Base-by-base conservation (phyloP, 2,329 filamentous ascomycete genomes). In the Colletotrichum aenigma region DNA sequence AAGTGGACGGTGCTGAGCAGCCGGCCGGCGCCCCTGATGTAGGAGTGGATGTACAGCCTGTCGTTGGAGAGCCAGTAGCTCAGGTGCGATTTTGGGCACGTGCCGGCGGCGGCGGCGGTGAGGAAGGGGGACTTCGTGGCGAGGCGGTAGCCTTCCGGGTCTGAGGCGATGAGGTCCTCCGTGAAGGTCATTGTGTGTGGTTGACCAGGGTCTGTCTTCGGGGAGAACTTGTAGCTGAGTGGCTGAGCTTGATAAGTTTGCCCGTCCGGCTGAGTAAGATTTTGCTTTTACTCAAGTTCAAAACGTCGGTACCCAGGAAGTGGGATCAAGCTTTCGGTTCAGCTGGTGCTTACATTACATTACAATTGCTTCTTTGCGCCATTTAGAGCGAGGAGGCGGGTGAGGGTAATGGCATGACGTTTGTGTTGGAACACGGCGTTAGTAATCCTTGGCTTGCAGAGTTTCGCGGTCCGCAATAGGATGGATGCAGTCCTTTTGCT, bases 1-100 rank as follows among this genome's bases (percentile, higher is more conserved):
- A 94, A 86, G 7, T 89, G 84, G 60, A 94, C 87, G 78, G 93
- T 91, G 38, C 89, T 86, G 32, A 95, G 89, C 9, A 94, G 83
- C n/a, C 88, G 86, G 10, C 93, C 93, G 26, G 92, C 90, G 78
- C 94, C 94, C 30, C 89, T 88, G 78, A 94, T 90, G 83, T 95
- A 94, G 66, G 91, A 90, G 77, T 94, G 92, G 38, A 93, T 91
- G 83, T 95, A 94, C 75, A 95, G 89, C 10, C 92, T 88, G 83
- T 95, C 93, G 82, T 94, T 93, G 15, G 91, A 90, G 58, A 95
- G 90, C 94, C 94, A 95, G 82, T 89, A 87, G 24, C 89, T 89
- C 13, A 95, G 86, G 2, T 87, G 84, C 0, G 86, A 80, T 65
- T 91, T 91, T 21, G 90, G 85, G 21, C 94, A 85, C 0, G 88